Evolutionary conservation across 805 yeast species (phyloP), one percentile per base, ranked within the genome.

Genomic region (Wickerhamomyces chaumierensis): DNA sequence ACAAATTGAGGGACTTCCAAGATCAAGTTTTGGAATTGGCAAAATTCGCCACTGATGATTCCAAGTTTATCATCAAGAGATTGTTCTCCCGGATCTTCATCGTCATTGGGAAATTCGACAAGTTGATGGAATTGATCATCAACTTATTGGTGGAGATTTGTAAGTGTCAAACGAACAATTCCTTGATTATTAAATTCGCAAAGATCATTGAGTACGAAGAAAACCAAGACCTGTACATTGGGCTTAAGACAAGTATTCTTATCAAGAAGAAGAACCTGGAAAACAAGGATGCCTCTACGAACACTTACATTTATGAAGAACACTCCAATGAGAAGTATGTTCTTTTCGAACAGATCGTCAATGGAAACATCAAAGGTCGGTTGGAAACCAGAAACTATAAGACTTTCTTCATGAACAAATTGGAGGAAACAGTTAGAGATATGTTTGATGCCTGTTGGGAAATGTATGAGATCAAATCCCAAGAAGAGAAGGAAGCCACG

Each of bases 181-280:
- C 80, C 25, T 63, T 87, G 45, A 76, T 84, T 1, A 77, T 78
- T 29, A 75, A 88, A 38, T 56, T 82, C 35, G 77, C 86, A 33
- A 82, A 85, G 46, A 73, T 92, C 15, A 66, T 92, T 33, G 94
- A 87, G 45, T 68, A 64, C 45, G 98, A 92, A 57, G 84, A 81
- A 46, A 65, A 71, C 21, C 86, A 84, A 51, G 98, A 92, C 52
- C 57, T 77, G 43, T 76, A 78, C 37, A 67, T 65, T 18, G 54
- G 52, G 7, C 58, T 63, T 2, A 52, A 63, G 4, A 61, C 39
- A 51, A 53, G 38, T 48, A 60, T 45, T 40, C 49, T 40, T 13
- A 28, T 36, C 15, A 55, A 49, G 35, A 56, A 57, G 42, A 52
- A 54, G 34, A n/a, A n/a, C n/a, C n/a, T n/a, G 23, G 23, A 21